Evolutionary conservation across 371 early-diverging fungal species (phyloP).

Genomic region (Rhizomucor pusillus): DNA sequence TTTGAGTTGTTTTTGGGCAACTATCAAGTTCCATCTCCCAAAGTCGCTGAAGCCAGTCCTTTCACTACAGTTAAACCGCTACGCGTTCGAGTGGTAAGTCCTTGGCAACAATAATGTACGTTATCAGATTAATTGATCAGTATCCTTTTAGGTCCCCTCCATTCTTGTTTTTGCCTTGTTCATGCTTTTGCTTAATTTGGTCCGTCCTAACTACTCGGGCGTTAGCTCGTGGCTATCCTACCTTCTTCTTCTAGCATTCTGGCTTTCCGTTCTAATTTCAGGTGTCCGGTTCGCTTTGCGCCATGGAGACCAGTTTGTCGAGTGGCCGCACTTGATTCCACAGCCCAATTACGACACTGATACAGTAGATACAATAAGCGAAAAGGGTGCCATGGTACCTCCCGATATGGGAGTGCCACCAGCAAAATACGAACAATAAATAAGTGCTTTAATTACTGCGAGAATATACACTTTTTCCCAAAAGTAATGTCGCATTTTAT

Average conservation of each 20-base stretch:
- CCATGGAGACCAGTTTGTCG: constrained; percentile 44
- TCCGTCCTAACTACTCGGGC: constrained; percentile 37
- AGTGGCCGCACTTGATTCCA: constrained; percentile 39
- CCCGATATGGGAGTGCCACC: constrained; percentile 21
- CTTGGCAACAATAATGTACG: too few relatives aligned
- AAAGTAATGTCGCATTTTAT: too few relatives aligned
- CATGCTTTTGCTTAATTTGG: constrained; percentile 41
- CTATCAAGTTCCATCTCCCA: constrained; percentile 42
- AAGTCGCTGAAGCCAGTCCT: constrained; percentile 12
- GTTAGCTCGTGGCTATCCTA: constrained; percentile 30
- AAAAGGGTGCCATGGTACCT: constrained; percentile 27
- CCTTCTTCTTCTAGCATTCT: constrained; percentile 38
- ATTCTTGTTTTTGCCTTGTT: constrained; percentile 42
- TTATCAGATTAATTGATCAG: too few relatives aligned
- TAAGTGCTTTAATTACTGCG: neutral
- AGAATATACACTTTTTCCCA: neutral
- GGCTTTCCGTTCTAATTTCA: constrained; percentile 48
- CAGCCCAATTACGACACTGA: constrained; percentile 26
- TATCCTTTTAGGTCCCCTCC: constrained; percentile 40
- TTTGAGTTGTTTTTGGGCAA: constrained; percentile 80
- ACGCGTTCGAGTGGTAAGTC: constrained; percentile 45
- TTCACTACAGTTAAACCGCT: constrained; percentile 32
- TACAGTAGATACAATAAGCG: constrained; percentile 9
- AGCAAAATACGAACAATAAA: constrained; percentile 3
- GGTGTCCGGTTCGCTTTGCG: constrained; percentile 43